Base-by-base conservation (phyloP, 495 filamentous ascomycete species). In the Hypoxylon intermedium region DNA sequence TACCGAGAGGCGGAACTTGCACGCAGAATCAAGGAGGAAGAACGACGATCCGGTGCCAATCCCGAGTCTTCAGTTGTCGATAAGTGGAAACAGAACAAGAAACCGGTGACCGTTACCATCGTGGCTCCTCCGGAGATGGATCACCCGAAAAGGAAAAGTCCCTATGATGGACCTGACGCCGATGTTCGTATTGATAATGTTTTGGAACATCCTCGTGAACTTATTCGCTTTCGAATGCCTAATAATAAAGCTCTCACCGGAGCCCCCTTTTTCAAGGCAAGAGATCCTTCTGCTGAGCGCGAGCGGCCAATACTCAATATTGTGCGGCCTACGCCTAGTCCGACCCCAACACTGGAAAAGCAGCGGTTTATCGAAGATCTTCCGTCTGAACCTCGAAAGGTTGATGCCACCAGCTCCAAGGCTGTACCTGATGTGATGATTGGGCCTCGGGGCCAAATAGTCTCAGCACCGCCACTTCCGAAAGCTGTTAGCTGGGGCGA, bases 401-500 rank as follows among this genome's bases (percentile, higher is more conserved):
- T 30, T 20, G 61, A 58, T 38, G 13, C 12, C n/a, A 2, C 41
- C 40, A 37, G 13, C 6, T 45, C 53, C 7, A 53, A 42, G 16
- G 16, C 34, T 40, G 18, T 18, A 9, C 34, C 58, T 31, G 38
- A 59, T 34, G 59, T 54, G 12, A 50, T 41, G 7, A 54, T 24
- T n/a, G 56, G 56, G 9, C 36, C 53, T 43, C 55, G 50, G 21
- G 58, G 44, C 20, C 68, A 72, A 50, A 54, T 40, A 28, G 44
- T 67, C 13, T 75, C 70, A 40, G 76, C 36, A 23, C 65, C 34
- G 44, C 67, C 47, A 34, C 63, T 28, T 31, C 57, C 78, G 12
- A 82, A 83, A 24, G 82, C 63, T 44, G 77, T 87, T 6, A 84
- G 78, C 7, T 87, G 84, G 85, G 83, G 83, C 24, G 75, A 85